Evolutionary conservation across 163 green algal species (phyloP), one percentile per base, ranked within the genome.

Genomic region (Scenedesmus sp.): DNA sequence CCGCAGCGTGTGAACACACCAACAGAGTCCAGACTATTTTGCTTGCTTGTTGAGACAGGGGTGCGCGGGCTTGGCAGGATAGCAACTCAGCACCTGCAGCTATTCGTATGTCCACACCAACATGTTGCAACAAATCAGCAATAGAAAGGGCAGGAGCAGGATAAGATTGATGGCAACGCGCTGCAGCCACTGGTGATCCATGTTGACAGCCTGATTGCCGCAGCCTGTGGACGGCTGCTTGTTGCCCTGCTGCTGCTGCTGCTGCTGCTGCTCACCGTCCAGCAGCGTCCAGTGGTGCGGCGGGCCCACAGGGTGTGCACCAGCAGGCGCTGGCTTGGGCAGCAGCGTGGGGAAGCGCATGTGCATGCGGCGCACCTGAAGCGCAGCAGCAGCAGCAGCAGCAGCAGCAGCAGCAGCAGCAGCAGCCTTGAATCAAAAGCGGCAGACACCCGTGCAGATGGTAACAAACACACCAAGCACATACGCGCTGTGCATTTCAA

Each of bases 221-320:
- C 7, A 64, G 59, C 59, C 59, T 16, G 12, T 76, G 3, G 26
- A 76, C 70, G 13, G 70, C 15, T 76, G 66, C 66, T 76, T 64
- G 59, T 64, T 64, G 59, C 59, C 16, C 62, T 70, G 66, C 66
- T 52, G 70, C 23, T 79, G 70, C 70, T 52, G 34, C 34, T 46
- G 34, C 34, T 46, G 70, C 67, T 70, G 54, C 23, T 54, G 52
- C 88, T 88, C 98, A 4, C 98, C 98, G 91, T 99, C 98, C 91
- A 99, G 92, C 67, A 99, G 88, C 34, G 98, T 99, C n/a, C 83
- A 76, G 82, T 96, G 73, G 84, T 97, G 96, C n/a, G 92, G 89
- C 23, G 84, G 64, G 20, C 93, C 90, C 67, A 95, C 90, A 79
- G 89, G 89, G 82, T 89, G 64, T 6, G 4, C 60, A 0, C 2